Evolutionary conservation across 2,329 filamentous ascomycete species (phyloP).

Genomic region (Acrocalymma vagum): DNA sequence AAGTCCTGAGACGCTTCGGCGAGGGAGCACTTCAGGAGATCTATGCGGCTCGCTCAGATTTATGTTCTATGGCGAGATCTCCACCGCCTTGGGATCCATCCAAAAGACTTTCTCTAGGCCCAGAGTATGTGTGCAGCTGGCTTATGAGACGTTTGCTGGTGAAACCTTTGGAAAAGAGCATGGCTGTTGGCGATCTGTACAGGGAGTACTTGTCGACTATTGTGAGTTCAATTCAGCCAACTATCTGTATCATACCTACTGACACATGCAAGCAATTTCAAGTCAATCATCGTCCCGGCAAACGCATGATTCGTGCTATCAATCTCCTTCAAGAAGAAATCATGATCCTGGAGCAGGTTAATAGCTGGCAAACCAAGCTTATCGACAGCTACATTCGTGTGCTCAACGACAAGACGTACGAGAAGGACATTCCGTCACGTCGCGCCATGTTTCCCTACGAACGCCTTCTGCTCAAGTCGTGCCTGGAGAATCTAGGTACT

Average conservation of each 20-base stretch:
- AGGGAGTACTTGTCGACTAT: constrained; percentile 39
- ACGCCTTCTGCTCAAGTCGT: constrained; percentile 27
- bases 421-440: constrained; percentile 25
- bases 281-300: constrained; percentile 42
- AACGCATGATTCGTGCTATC: constrained; percentile 41
- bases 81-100: constrained; percentile 11
- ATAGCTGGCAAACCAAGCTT: constrained; percentile 35
- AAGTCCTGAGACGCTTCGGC: constrained; percentile 27
- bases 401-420: constrained; percentile 34
- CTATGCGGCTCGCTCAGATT: constrained; percentile 22
- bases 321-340: constrained; percentile 45
- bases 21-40: constrained; percentile 21
- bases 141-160: constrained; percentile 39
- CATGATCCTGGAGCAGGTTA: constrained; percentile 29
- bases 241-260: constrained; percentile 6
- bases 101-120: constrained; percentile 30
- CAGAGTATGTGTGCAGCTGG: constrained; percentile 41
- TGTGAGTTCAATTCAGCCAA: constrained; percentile 20
- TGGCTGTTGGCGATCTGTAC: constrained; percentile 40
- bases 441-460: constrained; percentile 32
- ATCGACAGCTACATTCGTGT: constrained; percentile 33
- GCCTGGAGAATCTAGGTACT: constrained; percentile 28
- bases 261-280: constrained; percentile 38
- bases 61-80: constrained; percentile 36
- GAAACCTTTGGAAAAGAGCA: constrained; percentile 33